Conservation (phyloP, 2,329 filamentous ascomycete species). For the Phaeosphaeria sp. region DNA sequence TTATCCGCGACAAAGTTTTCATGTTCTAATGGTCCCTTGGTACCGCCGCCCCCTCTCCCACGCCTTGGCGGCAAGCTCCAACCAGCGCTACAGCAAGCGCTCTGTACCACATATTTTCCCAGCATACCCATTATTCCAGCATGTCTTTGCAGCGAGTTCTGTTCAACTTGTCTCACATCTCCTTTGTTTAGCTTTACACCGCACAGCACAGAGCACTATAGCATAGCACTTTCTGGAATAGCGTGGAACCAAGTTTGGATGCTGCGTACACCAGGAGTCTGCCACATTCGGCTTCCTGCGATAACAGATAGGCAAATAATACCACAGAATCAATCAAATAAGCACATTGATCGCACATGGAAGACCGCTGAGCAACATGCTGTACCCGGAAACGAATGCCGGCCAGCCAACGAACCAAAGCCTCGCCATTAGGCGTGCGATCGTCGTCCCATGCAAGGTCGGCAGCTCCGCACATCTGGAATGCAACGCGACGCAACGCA, state of each 20-base stretch:
- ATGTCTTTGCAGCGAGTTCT: conserved; percentile 20
- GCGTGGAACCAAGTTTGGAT: conserved; percentile 2
- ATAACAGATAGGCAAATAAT: conserved; percentile 20
- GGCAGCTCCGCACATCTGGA: conserved; percentile 7
- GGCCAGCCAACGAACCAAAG: conserved; percentile 17
- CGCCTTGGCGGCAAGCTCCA: conserved; percentile 22
- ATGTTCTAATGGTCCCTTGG: neutral
- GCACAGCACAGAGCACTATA: conserved; percentile 12
- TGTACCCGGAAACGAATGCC: neutral
- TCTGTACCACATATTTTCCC: conserved; percentile 25
- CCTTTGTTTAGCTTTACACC: conserved; percentile 16
- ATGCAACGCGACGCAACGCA: neutral
- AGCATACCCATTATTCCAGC: conserved; percentile 22
- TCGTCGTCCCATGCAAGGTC: conserved; percentile 10
- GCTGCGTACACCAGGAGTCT: conserved; percentile 5
- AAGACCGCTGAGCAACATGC: neutral
- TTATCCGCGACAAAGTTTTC: neutral
- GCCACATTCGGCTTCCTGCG: conserved; percentile 2
- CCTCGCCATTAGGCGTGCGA: conserved; percentile 14
- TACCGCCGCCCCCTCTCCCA: conserved; percentile 7
- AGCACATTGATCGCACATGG: neutral
- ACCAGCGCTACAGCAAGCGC: conserved; percentile 30
- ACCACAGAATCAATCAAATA: conserved; percentile 8
- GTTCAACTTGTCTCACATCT: conserved; percentile 13
- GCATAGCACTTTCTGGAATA: conserved; percentile 8